Evolutionary conservation across 2,329 filamentous ascomycete species (phyloP).

Genomic region (Monilinia aucupariae): DNA sequence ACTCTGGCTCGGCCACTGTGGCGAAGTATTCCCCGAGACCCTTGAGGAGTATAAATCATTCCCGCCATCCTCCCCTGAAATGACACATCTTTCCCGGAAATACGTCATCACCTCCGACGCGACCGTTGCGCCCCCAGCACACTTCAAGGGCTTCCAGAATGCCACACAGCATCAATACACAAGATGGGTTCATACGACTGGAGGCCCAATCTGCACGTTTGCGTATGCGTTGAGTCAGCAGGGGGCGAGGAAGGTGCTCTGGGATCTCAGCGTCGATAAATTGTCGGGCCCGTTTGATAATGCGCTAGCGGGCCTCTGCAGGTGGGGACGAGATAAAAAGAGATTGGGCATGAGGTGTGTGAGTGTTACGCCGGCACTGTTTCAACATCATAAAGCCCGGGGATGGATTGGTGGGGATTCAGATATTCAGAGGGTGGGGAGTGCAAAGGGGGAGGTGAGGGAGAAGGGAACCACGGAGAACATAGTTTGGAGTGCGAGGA

Average conservation of each 20-base stretch:
- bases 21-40: constrained; percentile 22
- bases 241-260: constrained; percentile 50
- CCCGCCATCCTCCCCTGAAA: neutral
- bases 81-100: constrained; percentile 18
- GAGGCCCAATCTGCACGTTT: constrained; percentile 35
- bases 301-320: constrained; percentile 27
- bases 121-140: constrained; percentile 26
- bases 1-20: constrained; percentile 38
- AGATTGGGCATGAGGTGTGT: constrained; percentile 7
- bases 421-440: constrained; percentile 15
- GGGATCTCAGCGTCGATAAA: constrained; percentile 47
- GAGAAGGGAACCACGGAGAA: constrained; percentile 15
- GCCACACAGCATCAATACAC: constrained; percentile 13
- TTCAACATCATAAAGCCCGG: constrained; percentile 15
- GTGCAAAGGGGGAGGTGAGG: neutral
- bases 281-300: constrained; percentile 35
- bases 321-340: constrained; percentile 5
- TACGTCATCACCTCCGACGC: constrained; percentile 29
- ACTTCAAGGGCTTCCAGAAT: constrained; percentile 18
- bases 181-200: constrained; percentile 32
- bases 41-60: constrained; percentile 4
- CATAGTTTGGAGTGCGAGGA: constrained; percentile 14
- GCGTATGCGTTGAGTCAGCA: constrained; percentile 35
- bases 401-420: constrained; percentile 15
- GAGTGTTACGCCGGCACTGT: constrained; percentile 8